These are phyloP conservation scores for Sequoiadendron giganteum DNA, from an alignment of 75 land plant species.

Conservation along the genomic window DNA sequence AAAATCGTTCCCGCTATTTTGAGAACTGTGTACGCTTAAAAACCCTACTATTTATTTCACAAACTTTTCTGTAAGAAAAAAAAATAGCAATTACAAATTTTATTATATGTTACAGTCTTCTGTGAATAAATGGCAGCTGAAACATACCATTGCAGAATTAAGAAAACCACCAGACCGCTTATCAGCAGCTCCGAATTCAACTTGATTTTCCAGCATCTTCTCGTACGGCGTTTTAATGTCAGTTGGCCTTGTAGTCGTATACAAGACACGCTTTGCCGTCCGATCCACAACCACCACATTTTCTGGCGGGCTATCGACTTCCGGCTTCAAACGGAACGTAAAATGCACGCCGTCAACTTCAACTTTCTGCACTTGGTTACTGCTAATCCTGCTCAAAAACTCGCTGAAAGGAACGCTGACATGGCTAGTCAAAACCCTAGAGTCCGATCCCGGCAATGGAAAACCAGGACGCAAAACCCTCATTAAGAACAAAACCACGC, in stretches of 20 bases:
- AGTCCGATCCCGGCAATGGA: conserved; percentile 64
- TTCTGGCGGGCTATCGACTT: conserved; percentile 14
- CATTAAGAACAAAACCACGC: conserved; percentile 77
- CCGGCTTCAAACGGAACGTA: conserved; percentile 61
- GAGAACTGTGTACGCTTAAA: neutral
- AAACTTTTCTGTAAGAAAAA: neutral
- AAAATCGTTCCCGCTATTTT: neutral
- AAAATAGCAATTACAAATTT: neutral
- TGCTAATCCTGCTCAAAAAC: conserved; percentile 67
- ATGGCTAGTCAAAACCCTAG: conserved; percentile 48
- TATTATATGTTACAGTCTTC: neutral
- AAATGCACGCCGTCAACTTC: conserved; percentile 97
- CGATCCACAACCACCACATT: conserved; percentile 30
- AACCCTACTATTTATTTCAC: neutral
- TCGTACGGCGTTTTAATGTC: conserved; percentile 94
- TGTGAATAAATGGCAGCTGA: neutral
- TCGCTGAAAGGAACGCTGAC: conserved; percentile 94
- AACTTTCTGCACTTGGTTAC: conserved; percentile 81
- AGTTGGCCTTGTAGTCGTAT: conserved; percentile 77
- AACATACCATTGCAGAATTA: conserved; percentile 76
- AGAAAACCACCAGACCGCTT: conserved; percentile 87
- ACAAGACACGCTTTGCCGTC: conserved; percentile 68
- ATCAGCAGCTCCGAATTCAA: conserved; percentile 95
- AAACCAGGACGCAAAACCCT: conserved; percentile 82
- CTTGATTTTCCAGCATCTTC: conserved; percentile 91